Evolutionary conservation across 192 early-diverging fungal genomes (phyloP), one percentile per base, ranked within the genome.

Genomic region (Gorgonomyces haynaldii): DNA sequence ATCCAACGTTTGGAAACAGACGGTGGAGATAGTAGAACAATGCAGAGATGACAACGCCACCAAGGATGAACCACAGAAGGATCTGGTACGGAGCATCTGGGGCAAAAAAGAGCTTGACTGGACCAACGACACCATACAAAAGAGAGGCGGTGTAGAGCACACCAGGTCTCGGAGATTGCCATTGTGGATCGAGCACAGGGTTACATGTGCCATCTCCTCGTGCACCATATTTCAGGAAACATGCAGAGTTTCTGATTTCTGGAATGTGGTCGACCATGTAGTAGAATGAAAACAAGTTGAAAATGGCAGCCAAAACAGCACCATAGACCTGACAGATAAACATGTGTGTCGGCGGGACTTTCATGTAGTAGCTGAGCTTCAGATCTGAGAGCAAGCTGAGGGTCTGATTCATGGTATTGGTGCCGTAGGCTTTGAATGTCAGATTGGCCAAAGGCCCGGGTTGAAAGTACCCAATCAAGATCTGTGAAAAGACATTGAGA

Each of bases 401-500:
- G n/a, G 76, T 74, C 54, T 82, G 80, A 9, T 61, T 57, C 0
- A 74, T 61, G 3, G 67, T 72, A 32, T 77, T 74, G 37, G 62
- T 69, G 26, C 78, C 76, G 30, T 72, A 71, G 0, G 68, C 71
- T 64, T 82, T 82, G 64, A 81, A 82, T 23, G 68, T 68, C 65
- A 82, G 66, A 41, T 69, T 84, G 54, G 79, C 75, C 7, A 37
- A 21, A 45, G 45, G 26, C 19, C 87, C 87, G 0, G 87, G 87
- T 38, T 77, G 58, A 2, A 81, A 68, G 42, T 77, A 81, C 50
- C 87, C 87, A 43, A 86, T 84, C 39, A 86, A 71, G 53, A 85
- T 81, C 61, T 89, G 84, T 25, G 84, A 84, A 19, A 87, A 76
- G 30, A 89, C 74, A 62, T 89, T 89, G 20, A 89, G 64, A 31